These are phyloP conservation scores for Termitomyces sp. DNA, from an alignment of 768 basidiomycete species.

Conservation along the genomic window DNA sequence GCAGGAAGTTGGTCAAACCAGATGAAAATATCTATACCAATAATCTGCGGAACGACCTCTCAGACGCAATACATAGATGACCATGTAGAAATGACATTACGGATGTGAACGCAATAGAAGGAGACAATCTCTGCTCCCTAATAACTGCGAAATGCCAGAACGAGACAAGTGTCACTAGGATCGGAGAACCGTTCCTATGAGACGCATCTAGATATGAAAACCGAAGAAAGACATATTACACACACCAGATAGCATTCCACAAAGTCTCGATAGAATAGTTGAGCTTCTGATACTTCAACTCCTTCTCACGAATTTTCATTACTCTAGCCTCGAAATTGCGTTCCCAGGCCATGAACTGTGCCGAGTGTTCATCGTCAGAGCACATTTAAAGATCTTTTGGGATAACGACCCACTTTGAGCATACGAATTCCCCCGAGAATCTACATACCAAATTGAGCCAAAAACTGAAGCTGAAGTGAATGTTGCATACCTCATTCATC, in stretches of 20 bases:
- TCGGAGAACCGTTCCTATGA: slow-evolving; percentile 58
- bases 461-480: background rate
- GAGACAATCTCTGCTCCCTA: slow-evolving; percentile 63
- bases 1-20: background rate
- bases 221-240: background rate
- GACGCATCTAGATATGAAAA: background rate
- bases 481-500: slow-evolving; percentile 65
- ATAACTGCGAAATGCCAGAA: slow-evolving; percentile 75
- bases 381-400: background rate
- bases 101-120: slow-evolving; percentile 79
- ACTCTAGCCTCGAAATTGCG: slow-evolving; percentile 80
- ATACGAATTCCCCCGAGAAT: slow-evolving; percentile 86
- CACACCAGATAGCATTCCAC: slow-evolving; percentile 44
- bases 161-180: slow-evolving; percentile 54
- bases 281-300: slow-evolving; percentile 77
- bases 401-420: slow-evolving; percentile 52
- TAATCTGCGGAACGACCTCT: slow-evolving; percentile 24
- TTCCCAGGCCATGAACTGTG: slow-evolving; percentile 90
- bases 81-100: slow-evolving; percentile 30
- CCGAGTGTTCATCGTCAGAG: slow-evolving; percentile 17
- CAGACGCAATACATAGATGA: background rate
- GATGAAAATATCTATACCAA: slow-evolving; percentile 26
- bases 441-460: slow-evolving; percentile 26
- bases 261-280: slow-evolving; percentile 81
- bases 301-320: slow-evolving; percentile 67